A percentile compares a stretch with the other conserved stretches of the same genome.
Evolutionary conservation across 169 alveolate species (phyloP).

Genomic region (Eimeria necatrix): DNA sequence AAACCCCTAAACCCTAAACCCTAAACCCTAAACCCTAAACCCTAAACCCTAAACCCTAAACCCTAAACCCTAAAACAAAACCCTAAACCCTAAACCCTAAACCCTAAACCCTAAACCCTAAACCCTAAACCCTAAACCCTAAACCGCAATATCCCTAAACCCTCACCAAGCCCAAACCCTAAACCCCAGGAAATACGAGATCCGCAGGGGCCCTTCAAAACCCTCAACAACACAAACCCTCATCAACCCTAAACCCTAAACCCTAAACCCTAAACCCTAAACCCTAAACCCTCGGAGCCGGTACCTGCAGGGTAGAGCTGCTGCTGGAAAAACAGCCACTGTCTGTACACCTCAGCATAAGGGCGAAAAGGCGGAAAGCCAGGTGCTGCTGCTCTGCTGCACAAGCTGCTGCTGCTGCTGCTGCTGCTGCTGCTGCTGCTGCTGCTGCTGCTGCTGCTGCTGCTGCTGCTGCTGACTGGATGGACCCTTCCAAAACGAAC

Average conservation of each 20-base stretch:
- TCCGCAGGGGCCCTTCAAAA: neutral
- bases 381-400: constrained; percentile 54
- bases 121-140: too few relatives aligned
- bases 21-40: too few relatives aligned
- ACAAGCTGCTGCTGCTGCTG: neutral
- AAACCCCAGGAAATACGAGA: neutral
- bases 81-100: too few relatives aligned
- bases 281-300: neutral
- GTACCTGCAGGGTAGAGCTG: constrained; percentile 57
- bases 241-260: too few relatives aligned
- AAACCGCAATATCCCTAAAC: neutral
- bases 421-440: constrained; percentile 3
- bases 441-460: constrained; percentile 20
- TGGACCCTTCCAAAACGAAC: constrained; percentile 11
- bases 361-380: constrained; percentile 58
- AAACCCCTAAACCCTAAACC: too few relatives aligned
- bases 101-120: too few relatives aligned
- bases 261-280: too few relatives aligned
- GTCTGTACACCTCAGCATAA: constrained; percentile 45
- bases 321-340: constrained; percentile 34
- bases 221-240: neutral
- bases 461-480: neutral
- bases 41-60: too few relatives aligned
- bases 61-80: too few relatives aligned
- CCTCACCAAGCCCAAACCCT: neutral